These are phyloP conservation scores for Moricandia arvensis DNA, from an alignment of 345 rosid genomes.

Conservation along the genomic window DNA sequence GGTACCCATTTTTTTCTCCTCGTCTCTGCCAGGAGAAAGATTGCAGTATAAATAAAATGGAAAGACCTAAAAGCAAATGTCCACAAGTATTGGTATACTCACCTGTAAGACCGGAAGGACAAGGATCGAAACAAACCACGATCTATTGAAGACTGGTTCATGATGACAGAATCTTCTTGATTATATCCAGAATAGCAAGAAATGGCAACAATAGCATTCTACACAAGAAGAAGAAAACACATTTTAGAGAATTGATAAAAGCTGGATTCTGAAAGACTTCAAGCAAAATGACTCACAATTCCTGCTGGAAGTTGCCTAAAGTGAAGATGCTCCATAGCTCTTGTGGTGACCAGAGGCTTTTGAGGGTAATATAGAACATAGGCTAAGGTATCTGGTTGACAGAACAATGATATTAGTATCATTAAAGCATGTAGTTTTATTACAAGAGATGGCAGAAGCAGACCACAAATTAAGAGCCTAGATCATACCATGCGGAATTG, in stretches of 20 bases:
- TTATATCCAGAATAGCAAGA: slow-evolving; percentile 98
- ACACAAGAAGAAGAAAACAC: slow-evolving; percentile 20
- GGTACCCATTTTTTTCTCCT: slow-evolving; percentile 98
- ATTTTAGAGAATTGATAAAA: background rate
- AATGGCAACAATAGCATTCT: slow-evolving; percentile 98
- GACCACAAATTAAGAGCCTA: slow-evolving; percentile 9
- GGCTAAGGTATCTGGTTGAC: slow-evolving; percentile 74
- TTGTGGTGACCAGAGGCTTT: slow-evolving; percentile 96
- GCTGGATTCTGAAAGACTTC: slow-evolving; percentile 9
- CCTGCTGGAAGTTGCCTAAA: slow-evolving; percentile 99
- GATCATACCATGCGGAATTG: slow-evolving; percentile 86
- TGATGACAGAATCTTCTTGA: slow-evolving; percentile 99
- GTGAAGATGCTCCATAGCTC: slow-evolving; percentile 99
- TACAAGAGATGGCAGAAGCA: background rate
- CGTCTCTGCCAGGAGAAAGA: slow-evolving; percentile 55
- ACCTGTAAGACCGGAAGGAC: slow-evolving; percentile 94
- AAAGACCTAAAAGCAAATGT: background rate
- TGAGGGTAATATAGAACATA: slow-evolving; percentile 98
- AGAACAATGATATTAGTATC: background rate
- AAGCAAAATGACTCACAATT: slow-evolving; percentile 55
- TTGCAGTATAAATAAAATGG: background rate
- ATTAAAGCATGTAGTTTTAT: background rate
- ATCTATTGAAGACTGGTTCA: slow-evolving; percentile 96
- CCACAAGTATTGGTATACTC: slow-evolving; percentile 17
- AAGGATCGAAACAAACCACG: slow-evolving; percentile 96